A percentile compares a stretch with the other conserved stretches of the same genome.
Conservation (phyloP, 768 basidiomycete species). For the Kwoniella bestiolae region DNA sequence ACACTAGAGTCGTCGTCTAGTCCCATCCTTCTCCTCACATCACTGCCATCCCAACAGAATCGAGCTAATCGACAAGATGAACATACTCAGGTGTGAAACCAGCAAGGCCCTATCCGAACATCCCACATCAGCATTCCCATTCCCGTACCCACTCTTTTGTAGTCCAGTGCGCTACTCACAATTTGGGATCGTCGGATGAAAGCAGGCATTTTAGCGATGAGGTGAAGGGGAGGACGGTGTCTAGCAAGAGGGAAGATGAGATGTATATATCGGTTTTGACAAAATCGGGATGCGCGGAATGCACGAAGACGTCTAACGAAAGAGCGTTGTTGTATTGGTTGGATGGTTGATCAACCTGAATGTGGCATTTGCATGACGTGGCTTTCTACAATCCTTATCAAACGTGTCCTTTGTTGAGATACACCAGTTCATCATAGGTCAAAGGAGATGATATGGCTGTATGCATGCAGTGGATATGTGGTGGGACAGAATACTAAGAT, state of each 20-base stretch:
- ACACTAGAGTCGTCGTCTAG: too few relatives aligned
- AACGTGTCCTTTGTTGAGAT: neutral
- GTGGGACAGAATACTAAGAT: neutral
- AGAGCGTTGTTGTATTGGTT: conserved; percentile 22
- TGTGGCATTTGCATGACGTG: neutral
- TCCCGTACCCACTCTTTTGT: too few relatives aligned
- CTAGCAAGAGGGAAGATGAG: neutral
- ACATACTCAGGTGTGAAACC: conserved; percentile 49
- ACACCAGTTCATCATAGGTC: too few relatives aligned
- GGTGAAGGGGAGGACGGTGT: neutral
- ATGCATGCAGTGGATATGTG: too few relatives aligned
- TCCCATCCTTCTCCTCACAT: neutral
- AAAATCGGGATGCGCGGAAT: conserved; percentile 19
- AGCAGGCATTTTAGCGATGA: conserved; percentile 36
- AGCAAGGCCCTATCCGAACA: conserved; percentile 27
- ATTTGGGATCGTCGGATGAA: conserved; percentile 31
- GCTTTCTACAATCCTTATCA: neutral
- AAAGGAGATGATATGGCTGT: too few relatives aligned
- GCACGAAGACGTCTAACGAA: conserved; percentile 13
- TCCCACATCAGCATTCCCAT: conserved; percentile 2
- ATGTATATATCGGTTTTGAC: neutral
- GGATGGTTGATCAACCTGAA: neutral
- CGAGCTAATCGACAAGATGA: neutral
- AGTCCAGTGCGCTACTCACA: too few relatives aligned
- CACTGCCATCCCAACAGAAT: neutral